Conservation (phyloP, 257 asterid species). For the Rehmannia glutinosa region DNA sequence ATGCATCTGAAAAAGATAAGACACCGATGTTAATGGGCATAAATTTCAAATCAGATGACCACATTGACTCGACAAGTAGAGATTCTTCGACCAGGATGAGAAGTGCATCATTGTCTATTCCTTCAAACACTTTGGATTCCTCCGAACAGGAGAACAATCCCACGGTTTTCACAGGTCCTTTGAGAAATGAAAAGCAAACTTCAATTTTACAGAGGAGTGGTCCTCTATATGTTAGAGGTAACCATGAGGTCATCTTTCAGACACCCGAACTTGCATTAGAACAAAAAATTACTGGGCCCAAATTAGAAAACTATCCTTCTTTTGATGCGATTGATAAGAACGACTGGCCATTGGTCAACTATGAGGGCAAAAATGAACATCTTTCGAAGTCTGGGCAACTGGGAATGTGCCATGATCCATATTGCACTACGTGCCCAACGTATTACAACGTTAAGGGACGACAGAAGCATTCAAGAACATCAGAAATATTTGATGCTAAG, state of each 20-base stretch:
- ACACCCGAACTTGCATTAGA: constrained; percentile 29
- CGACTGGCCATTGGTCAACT: constrained; percentile 34
- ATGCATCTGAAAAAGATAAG: constrained; percentile 48
- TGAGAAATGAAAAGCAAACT: constrained; percentile 37
- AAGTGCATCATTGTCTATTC: constrained; percentile 58
- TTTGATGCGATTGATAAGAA: constrained; percentile 22
- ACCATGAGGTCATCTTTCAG: constrained; percentile 33
- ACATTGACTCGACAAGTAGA: constrained; percentile 20
- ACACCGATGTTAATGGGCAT: constrained; percentile 48
- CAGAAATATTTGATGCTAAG: constrained; percentile 54
- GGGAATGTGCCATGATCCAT: constrained; percentile 79
- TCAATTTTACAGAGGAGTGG: constrained; percentile 52
- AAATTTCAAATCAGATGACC: constrained; percentile 32
- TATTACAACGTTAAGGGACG: constrained; percentile 38
- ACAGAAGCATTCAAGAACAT: constrained; percentile 32
- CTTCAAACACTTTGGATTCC: constrained; percentile 28
- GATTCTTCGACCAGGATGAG: constrained; percentile 33
- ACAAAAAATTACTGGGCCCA: constrained; percentile 24
- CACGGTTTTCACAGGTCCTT: constrained; percentile 52
- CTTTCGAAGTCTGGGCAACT: constrained; percentile 70
- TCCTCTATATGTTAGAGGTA: constrained; percentile 34
- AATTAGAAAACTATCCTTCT: constrained; percentile 41
- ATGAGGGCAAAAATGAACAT: constrained; percentile 46
- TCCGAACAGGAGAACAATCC: constrained; percentile 26
- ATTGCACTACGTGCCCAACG: constrained; percentile 82